Evolutionary conservation across 2,329 filamentous ascomycete genomes (phyloP), one percentile per base, ranked within the genome.

Genomic region (Ascochyta pisi): DNA sequence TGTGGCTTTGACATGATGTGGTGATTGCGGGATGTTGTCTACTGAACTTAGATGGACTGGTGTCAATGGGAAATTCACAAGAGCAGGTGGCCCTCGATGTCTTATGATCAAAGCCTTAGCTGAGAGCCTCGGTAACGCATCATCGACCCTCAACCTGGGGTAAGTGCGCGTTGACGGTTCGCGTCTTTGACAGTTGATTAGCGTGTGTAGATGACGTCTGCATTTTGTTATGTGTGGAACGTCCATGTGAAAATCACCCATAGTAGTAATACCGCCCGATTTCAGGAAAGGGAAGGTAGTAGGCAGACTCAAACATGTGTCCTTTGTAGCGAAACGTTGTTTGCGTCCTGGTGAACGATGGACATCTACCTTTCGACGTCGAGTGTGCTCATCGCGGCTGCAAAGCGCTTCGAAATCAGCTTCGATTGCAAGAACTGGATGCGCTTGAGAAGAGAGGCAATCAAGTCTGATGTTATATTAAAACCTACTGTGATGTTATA

Each of bases 1-100:
- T 69, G 64, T 35, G 58, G 57, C 53, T 56, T 60, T 1, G 46
- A 45, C 50, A 56, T 62, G 39, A 19, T 47, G 38, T 22, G 50
- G 31, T 44, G 24, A 10, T 52, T 43, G 26, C 51, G 29, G n/a
- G 15, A 24, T 9, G 29, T 33, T 44, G 26, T 29, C 9, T 29
- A 16, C 34, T 29, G 34, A 6, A 7, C 23, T 23, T 19, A 23
- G 7, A 7, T 42, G 26, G 37, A 19, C 6, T 2, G 15, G 12
- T 7, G 15, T 22, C 10, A 29, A 40, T 39, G 22, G 37, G 4
- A 16, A 8, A 6, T 3, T 35, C 33, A n/a, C 33, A 9, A 37
- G 24, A n/a, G 4, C 15, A 31, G 29, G 19, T 46, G 37, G 12
- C 5, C 16, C 24, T 37, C 41, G 16, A 34, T 42, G 33, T 46